Base-by-base conservation (phyloP, 2,329 filamentous ascomycete genomes). In the Colletotrichum graminicola region DNA sequence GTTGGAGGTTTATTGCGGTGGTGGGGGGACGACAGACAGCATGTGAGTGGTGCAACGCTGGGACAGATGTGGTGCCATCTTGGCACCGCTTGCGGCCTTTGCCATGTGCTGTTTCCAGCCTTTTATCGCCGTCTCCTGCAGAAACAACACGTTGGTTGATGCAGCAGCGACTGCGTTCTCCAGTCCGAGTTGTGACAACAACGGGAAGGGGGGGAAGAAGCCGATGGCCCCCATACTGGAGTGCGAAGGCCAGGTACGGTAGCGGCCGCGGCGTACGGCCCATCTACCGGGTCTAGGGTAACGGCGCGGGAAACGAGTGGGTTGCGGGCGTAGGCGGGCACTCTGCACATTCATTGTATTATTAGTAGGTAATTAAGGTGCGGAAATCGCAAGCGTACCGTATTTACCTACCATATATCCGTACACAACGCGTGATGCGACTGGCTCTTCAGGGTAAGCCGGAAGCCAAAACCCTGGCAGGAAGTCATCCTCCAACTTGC, bases 1-100 rank as follows among this genome's bases (percentile, higher is more conserved):
- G 65, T 41, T 63, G 43, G 60, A 72, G 68, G 69, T 54, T 72
- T 71, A 54, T 56, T 63, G 59, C 43, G 52, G 52, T 63, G 45
- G 67, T 67, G 67, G 63, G 62, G 67, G 51, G 26, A 26, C 10
- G 34, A 36, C 18, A 45, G 29, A 26, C 56, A n/a, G 47, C 55
- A 61, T 47, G 34, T 29, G 36, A 41, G 45, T 23, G 45, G 45
- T 47, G 45, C 45, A 16, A 21, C 41, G 52, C 21, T 45, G 59
- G 59, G 43, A 39, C 34, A 34, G 39, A 62, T 71, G 57, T 57
- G 43, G 54, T 66, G 57, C 51, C 57, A 62, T 47, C 68, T 72
- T 71, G 65, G 65, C 41, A 43, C 41, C 68, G 23, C 52, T 51
- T 62, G n/a, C 56, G 18, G 21, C 26, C 4, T 34, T 66, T 41